phyloP scores from a whole-genome alignment of 176 grass and related monocot species.

The Oropetium thomaeum region DNA sequence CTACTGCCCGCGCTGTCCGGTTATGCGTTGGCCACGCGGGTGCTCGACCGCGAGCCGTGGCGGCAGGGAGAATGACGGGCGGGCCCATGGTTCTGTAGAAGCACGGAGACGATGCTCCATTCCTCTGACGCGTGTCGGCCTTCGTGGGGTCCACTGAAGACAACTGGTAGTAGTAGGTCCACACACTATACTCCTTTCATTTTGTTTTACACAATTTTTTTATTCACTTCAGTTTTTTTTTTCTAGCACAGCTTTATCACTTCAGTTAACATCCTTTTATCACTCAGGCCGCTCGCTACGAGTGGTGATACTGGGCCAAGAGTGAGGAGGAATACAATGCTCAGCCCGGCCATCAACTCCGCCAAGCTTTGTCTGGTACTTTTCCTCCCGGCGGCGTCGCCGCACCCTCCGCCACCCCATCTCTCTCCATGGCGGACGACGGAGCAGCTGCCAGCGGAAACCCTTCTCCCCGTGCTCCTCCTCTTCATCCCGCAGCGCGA shows the following conservation, averaged over 20 bases:
- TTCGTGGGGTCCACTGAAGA: neutral
- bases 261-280: too few relatives aligned
- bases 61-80: constrained; percentile 5
- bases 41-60: constrained; percentile 6
- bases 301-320: neutral
- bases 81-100: neutral
- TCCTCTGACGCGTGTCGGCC: neutral
- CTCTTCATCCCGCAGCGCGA: neutral
- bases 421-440: constrained; percentile 47
- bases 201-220: too few relatives aligned
- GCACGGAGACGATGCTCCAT: neutral
- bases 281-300: too few relatives aligned
- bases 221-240: too few relatives aligned
- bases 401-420: too few relatives aligned
- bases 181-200: too few relatives aligned
- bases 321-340: neutral
- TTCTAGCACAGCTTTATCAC: too few relatives aligned
- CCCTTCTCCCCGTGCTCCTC: neutral
- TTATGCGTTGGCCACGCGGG: constrained; percentile 4
- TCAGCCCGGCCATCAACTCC: neutral
- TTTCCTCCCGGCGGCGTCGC: too few relatives aligned
- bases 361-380: neutral
- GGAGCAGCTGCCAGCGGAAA: neutral
- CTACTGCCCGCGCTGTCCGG: neutral
- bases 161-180: neutral